Evolutionary conservation across 805 yeast genomes (phyloP).

Genomic region (Hanseniaspora taiwanica): DNA sequence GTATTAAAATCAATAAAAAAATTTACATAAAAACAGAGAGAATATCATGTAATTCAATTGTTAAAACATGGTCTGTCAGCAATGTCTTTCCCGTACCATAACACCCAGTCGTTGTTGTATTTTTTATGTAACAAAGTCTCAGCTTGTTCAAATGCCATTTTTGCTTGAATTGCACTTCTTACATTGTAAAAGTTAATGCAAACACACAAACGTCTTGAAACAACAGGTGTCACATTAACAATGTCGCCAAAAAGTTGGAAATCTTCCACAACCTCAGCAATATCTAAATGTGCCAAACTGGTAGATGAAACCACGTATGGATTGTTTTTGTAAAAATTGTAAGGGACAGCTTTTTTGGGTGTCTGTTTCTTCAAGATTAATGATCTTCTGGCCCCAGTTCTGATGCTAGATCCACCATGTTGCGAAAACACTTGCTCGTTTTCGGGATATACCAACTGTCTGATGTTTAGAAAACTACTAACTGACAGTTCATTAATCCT

Average conservation of each 20-base stretch:
- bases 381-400: slow-evolving; percentile 41
- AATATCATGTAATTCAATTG: background rate
- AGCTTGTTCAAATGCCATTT: slow-evolving; percentile 29
- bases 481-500: slow-evolving; percentile 4
- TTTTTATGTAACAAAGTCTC: slow-evolving; percentile 27
- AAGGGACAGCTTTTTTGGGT: slow-evolving; percentile 8
- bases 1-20: too few species aligned
- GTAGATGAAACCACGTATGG: slow-evolving; percentile 21
- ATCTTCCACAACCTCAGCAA: slow-evolving; percentile 33
- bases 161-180: slow-evolving; percentile 46
- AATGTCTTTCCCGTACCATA: slow-evolving; percentile 56
- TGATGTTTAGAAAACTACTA: slow-evolving; percentile 9
- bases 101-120: slow-evolving; percentile 42
- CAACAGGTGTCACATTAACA: slow-evolving; percentile 49
- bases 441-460: slow-evolving; percentile 6
- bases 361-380: slow-evolving; percentile 33
- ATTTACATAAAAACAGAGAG: too few species aligned
- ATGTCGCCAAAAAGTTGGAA: slow-evolving; percentile 46
- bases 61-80: slow-evolving; percentile 41
- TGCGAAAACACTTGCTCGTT: slow-evolving; percentile 7
- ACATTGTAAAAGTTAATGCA: slow-evolving; percentile 48
- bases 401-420: slow-evolving; percentile 21
- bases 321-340: slow-evolving; percentile 1
- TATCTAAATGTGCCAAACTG: slow-evolving; percentile 34
- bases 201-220: slow-evolving; percentile 51